Base-by-base conservation (phyloP, 768 basidiomycete species). In the Mycena albidolilacea region DNA sequence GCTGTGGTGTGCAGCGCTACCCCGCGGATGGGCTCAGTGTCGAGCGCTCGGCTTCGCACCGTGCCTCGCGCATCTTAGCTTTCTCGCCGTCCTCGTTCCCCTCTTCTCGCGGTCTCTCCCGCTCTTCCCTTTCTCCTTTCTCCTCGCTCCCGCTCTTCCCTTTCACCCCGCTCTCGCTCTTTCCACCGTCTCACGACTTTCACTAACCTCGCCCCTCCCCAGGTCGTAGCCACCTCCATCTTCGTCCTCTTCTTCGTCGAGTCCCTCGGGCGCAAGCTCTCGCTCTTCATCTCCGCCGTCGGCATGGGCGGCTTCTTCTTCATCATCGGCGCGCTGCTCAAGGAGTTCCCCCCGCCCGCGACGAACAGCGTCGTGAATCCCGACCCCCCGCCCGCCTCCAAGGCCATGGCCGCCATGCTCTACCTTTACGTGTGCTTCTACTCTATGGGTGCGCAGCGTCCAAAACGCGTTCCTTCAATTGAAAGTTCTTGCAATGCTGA, bases 391-490 rank as follows among this genome's bases (percentile, higher is more conserved):
- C 87, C 90, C 0, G 86, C 92, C 82, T 82, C 92, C 5, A 91
- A 92, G 80, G 95, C 88, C 0, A 96, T 96, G 95, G 94, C 95
- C 7, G 93, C 90, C 1, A 90, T 95, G 90, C 82, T 96, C 37
- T 97, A 96, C 79, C 89, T 96, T 68, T 97, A 94, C 78, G 94
- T 95, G 57, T 92, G 91, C 80, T 95, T 95, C 82, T 96, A 96
- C 82, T 93, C 91, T 5, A 92, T 95, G 90, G 94, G 30, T 30
- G 30, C 3, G 30, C 30, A 30, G 30, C 30, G 30, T 30, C 30
- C 30, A 30, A 4, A 30, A 30, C 30, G 30, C 30, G 2, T 30
- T 30, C 30, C 3, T 30, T 30, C 30, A 4, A 3, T 30, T 30
- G 30, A 30, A 4, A 30, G 30, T 30, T 2, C 2, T 30, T 30